Evolutionary conservation across 2,329 filamentous ascomycete genomes (phyloP), one percentile per base, ranked within the genome.

Genomic region (Ophiostoma angusticollis): DNA sequence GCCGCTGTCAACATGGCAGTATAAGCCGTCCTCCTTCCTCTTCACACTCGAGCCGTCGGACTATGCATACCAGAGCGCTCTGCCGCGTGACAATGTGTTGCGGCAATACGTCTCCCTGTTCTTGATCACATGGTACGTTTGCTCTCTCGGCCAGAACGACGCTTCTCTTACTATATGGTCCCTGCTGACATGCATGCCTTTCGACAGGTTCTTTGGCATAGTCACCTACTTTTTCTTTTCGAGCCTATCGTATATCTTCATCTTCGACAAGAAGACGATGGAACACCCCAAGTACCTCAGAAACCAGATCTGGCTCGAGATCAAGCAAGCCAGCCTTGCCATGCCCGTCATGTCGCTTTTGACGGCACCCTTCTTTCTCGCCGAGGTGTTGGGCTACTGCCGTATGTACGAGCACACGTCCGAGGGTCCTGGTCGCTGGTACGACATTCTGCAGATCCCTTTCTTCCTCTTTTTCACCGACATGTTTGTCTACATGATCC

Each of bases 211-310:
- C 50, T 93, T 93, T 52, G 89, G 87, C 40, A 60, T 87, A 24
- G 48, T 86, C 33, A 67, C 91, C 40, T 96, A 95, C 70, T 94
- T 89, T 58, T 52, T 84, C 47, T 85, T 84, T 55, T 83, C 87
- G 4, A 70, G 78, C 6, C 67, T 93, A 14, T 94, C 86, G 13
- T 96, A 93, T 62, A 52, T 80, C 53, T 80, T 94, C 63, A 70
- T 95, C 55, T 95, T 94, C 64, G 87, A 95, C 62, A 91, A 95
- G 61, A 72, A 76, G 30, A 91, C 84, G 31, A 77, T 89, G 61
- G 68, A 84, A 37, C 89, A 96, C 58, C 89, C 89, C 34, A 91
- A 91, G 56, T 96, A 89, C 60, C 79, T 95, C 54, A 93, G 91
- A 64, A 89, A 94, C 62, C 89, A 95, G 60, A 80, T 95, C 47